Evolutionary conservation across 768 basidiomycete species (phyloP), one percentile per base, ranked within the genome.

Genomic region (Epithele typhae): DNA sequence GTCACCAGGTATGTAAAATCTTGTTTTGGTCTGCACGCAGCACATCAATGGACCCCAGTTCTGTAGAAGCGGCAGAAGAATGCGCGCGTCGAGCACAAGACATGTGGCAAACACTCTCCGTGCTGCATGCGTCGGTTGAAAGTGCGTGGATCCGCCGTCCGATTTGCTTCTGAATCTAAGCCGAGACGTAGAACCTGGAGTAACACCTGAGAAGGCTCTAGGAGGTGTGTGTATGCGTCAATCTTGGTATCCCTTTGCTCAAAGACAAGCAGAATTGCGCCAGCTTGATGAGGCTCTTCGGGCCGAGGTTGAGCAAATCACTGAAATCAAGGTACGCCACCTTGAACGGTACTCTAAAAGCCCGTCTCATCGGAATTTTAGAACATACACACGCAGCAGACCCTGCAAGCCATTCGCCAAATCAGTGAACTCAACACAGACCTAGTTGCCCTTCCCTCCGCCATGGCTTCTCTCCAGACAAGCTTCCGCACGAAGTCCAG

Each of bases 381-480:
- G 86, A 91, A 91, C 56, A 68, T 76, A 5, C 86, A 81, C 57
- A 89, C 85, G 2, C 77, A 77, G 40, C 80, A 82, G 58, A 80
- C 74, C 54, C 66, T 96, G 21, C 63, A 71, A 9, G 71, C 76
- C 14, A 73, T 98, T 5, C 83, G 85, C 32, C 80, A 78, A 46
- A 87, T 96, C 51, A 87, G 90, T 50, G 60, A 70, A 12, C 71
- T 96, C 25, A 96, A 98, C 65, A 82, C 82, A 49, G 83, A 86
- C 46, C 76, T 97, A 32, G 78, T 92, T 1, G 73, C 81, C 32
- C 67, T 96, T 2, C 90, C 92, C 5, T 66, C 76, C 1, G 68
- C 72, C 1, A 67, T 98, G 24, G 70, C 76, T 0, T 64, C 69
- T 2, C 70, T 97, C 1, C 90, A 94, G 59, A 60, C 75, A 1